phyloP scores from a whole-genome alignment of 371 early-diverging fungal genomes.

The Mucor lusitanicus region DNA sequence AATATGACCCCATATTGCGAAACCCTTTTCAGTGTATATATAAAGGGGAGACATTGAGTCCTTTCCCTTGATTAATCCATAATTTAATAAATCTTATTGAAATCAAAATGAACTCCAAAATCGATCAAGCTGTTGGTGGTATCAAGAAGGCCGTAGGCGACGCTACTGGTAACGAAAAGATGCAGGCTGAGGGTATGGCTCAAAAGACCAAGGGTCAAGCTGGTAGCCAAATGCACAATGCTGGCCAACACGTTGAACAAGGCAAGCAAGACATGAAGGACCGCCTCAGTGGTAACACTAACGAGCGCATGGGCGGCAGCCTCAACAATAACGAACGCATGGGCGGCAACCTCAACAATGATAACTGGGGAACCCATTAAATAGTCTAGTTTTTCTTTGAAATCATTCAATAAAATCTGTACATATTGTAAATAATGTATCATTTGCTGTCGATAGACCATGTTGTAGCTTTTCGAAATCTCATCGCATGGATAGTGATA shows the following conservation, averaged over 20 bases:
- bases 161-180: not conserved
- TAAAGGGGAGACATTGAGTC: not conserved
- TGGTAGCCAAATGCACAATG: not conserved
- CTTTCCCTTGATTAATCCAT: not conserved
- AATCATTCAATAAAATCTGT: too few species aligned
- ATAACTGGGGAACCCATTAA: too few species aligned
- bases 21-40: not conserved
- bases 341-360: not conserved
- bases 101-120: slow-evolving; percentile 5
- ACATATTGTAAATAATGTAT: too few species aligned
- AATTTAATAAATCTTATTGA: not conserved
- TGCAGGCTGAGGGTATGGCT: slow-evolving; percentile 5
- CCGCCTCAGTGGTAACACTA: not conserved
- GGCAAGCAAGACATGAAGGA: not conserved
- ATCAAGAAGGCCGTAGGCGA: slow-evolving; percentile 4
- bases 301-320: not conserved
- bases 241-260: not conserved
- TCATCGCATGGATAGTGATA: too few species aligned
- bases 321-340: not conserved
- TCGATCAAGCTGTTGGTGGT: slow-evolving; percentile 10
- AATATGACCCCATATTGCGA: not conserved
- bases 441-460: too few species aligned
- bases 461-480: too few species aligned
- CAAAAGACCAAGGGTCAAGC: not conserved
- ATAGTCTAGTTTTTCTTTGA: too few species aligned